phyloP scores from a whole-genome alignment of 2,329 filamentous ascomycete genomes.

The Cercospora brassicicola region DNA sequence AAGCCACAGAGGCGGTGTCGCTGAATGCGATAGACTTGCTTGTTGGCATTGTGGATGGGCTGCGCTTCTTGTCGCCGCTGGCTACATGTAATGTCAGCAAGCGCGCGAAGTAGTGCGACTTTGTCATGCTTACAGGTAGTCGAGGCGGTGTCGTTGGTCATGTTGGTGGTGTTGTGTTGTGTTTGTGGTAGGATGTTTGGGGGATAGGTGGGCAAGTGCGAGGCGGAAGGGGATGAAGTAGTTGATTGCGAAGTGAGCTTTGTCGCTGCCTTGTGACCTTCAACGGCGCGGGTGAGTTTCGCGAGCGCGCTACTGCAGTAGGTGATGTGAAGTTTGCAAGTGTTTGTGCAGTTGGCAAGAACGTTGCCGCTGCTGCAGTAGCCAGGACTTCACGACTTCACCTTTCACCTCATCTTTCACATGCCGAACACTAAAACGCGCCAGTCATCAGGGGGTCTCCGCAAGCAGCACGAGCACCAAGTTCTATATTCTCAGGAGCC shows the following conservation, averaged over 20 bases:
- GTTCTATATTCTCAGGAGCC: neutral
- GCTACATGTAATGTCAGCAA: neutral
- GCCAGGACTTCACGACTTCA: neutral
- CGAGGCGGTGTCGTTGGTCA: constrained; percentile 9
- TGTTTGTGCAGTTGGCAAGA: constrained; percentile 3
- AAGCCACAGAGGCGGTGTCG: constrained; percentile 4
- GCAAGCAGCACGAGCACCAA: neutral
- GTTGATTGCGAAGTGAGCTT: constrained; percentile 8
- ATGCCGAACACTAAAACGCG: neutral
- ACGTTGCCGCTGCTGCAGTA: neutral
- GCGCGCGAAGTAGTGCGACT: neutral
- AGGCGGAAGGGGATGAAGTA: neutral
- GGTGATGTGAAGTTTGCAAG: neutral
- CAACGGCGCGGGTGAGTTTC: neutral
- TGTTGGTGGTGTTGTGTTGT: constrained; percentile 13
- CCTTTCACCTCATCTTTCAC: neutral
- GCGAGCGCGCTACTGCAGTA: neutral
- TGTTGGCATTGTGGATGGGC: constrained; percentile 8
- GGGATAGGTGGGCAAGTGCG: neutral
- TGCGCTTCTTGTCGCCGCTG: constrained; percentile 2
- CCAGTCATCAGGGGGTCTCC: neutral
- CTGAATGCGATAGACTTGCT: constrained; percentile 17
- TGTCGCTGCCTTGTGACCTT: constrained; percentile 1
- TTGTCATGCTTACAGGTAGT: constrained; percentile 6
- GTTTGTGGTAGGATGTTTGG: constrained; percentile 10